Evolutionary conservation across 2,329 filamentous ascomycete species (phyloP).

Genomic region (Microdochium bolleyi): DNA sequence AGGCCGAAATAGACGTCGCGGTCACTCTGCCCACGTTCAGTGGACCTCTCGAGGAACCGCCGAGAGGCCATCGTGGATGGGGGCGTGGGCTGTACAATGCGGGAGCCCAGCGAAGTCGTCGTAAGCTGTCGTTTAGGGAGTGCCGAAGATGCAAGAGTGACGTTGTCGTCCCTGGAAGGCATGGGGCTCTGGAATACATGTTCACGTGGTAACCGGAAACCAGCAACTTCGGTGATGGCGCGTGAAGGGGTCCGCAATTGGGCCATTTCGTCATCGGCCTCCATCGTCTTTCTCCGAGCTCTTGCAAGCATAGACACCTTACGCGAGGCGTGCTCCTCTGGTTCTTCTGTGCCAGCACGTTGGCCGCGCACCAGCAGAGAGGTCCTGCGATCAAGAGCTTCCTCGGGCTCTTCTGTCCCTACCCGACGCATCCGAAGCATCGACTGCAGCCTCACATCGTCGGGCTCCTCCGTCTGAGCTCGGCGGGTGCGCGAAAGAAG

Average conservation of each 20-base stretch:
- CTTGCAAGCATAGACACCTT: conserved; percentile 36
- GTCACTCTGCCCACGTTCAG: conserved; percentile 33
- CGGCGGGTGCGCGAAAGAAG: conserved; percentile 36
- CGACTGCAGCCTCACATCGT: conserved; percentile 41
- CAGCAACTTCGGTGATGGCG: conserved; percentile 45
- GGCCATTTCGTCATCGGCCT: conserved; percentile 40
- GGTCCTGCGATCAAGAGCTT: conserved; percentile 28
- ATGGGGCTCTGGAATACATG: conserved; percentile 26
- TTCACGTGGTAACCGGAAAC: conserved; percentile 27
- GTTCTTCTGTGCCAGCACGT: conserved; percentile 38
- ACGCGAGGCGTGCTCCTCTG: conserved; percentile 30
- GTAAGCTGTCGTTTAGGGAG: conserved; percentile 33
- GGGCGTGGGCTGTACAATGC: conserved; percentile 31
- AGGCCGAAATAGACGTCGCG: conserved; percentile 28
- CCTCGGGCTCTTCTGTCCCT: conserved; percentile 39
- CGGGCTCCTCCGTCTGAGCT: conserved; percentile 40
- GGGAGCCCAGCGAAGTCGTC: conserved; percentile 6
- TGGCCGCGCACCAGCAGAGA: conserved; percentile 36
- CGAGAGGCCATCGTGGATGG: conserved; percentile 26
- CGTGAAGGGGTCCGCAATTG: conserved; percentile 49
- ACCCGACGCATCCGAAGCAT: conserved; percentile 35
- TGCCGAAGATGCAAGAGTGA: conserved; percentile 31
- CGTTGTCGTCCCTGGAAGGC: conserved; percentile 22
- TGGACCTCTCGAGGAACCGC: conserved; percentile 40
- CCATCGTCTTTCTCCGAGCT: conserved; percentile 35